Evolutionary conservation across 1,284 basidiomycete genomes (phyloP), one percentile per base, ranked within the genome.

Genomic region (Hymenochaete sp.): DNA sequence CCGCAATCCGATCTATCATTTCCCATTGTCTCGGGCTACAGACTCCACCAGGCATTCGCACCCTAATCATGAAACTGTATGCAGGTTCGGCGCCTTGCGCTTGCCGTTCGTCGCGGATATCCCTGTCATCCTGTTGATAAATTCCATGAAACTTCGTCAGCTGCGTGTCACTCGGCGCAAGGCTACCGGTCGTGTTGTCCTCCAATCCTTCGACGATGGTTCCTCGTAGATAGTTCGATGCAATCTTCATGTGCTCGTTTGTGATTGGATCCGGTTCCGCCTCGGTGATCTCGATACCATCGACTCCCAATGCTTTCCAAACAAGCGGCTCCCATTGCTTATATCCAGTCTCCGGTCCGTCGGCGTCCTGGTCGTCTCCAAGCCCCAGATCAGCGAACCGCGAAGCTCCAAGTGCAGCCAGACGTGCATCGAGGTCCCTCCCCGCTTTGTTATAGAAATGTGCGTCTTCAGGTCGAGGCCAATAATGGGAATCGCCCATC

Each of bases 241-340:
- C 93, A 48, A 93, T 95, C 71, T 98, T 99, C 76, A 98, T 98
- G 67, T 98, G 93, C 69, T 99, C 95, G 71, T 98, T 98, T 51
- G 93, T 98, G 66, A 99, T 95, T 2, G 90, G 81, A 61, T 98
- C 93, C 1, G 93, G 93, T 63, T 98, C 93, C 14, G 82, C 85
- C 67, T 98, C 96, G 29, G 71, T 79, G 25, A 98, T 80, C 62
- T 96, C 88, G 47, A 98, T 71, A 13, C 70, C 72, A 65, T 96
- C 95, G 45, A 98, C 93, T 45, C 95, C 92, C 29, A 98, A 72
- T 1, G 83, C 83, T 67, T 96, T 93, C 96, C 95, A 99, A 31
- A 98, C 58, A 47, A 76, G 68, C 28, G 91, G 82, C 65, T 98
- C 95, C 91, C 93, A 98, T 21, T 75, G 57, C 66, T 91, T 95